Evolutionary conservation across 2,329 filamentous ascomycete species (phyloP).

Genomic region (Neonectria hederae): DNA sequence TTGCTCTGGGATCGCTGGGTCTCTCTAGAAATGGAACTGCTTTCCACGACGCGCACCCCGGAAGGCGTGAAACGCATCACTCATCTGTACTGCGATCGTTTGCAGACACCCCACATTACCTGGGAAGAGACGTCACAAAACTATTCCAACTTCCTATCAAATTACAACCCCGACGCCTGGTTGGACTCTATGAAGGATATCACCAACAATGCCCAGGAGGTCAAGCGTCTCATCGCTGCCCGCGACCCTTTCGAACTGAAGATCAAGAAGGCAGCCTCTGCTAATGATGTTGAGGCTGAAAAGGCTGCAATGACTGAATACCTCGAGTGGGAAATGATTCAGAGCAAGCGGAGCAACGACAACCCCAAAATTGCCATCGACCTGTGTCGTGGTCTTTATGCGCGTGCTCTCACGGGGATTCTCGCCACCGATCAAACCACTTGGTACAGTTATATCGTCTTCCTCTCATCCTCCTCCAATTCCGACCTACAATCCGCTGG

Average conservation of each 20-base stretch:
- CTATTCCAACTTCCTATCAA: conserved; percentile 79
- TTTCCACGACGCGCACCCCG: conserved; percentile 64
- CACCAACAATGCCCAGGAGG: conserved; percentile 69
- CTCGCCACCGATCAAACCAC: conserved; percentile 78
- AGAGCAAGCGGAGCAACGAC: conserved; percentile 62
- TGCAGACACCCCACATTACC: conserved; percentile 76
- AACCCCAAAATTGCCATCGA: conserved; percentile 56
- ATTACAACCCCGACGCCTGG: conserved; percentile 75
- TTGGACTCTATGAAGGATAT: conserved; percentile 77
- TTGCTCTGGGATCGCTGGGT: conserved; percentile 83
- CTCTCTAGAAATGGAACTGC: conserved; percentile 74
- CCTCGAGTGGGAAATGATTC: conserved; percentile 82
- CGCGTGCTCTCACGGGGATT: conserved; percentile 75
- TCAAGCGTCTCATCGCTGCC: conserved; percentile 68
- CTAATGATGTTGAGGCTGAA: conserved; percentile 65
- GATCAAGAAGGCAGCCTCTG: conserved; percentile 66
- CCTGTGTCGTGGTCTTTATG: conserved; percentile 74
- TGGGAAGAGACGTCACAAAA: conserved; percentile 80
- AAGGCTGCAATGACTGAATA: conserved; percentile 70
- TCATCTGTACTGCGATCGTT: conserved; percentile 74
- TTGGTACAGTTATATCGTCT: conserved; percentile 87
- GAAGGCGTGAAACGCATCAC: conserved; percentile 72
- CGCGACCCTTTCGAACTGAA: conserved; percentile 76
- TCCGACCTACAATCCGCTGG: conserved; percentile 50
- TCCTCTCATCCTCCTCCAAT: conserved; percentile 66